phyloP scores from a whole-genome alignment of 1,284 basidiomycete species.

The Blastosporella zonata region DNA sequence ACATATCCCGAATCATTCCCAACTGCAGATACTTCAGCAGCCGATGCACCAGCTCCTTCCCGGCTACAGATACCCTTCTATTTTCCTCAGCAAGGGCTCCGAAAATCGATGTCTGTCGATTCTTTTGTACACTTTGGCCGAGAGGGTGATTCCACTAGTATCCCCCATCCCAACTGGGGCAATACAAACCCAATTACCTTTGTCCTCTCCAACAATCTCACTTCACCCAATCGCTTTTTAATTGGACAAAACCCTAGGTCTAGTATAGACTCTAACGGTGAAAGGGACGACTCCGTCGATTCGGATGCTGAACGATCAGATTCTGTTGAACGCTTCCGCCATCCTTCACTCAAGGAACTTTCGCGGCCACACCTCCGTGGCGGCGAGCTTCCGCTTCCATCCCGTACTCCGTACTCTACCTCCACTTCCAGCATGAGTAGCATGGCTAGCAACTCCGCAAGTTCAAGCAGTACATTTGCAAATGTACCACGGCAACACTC shows the following conservation, averaged over 20 bases:
- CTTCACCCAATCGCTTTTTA: conserved; percentile 25
- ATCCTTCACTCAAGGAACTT: conserved; percentile 36
- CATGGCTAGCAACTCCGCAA: conserved; percentile 31
- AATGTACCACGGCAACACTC: conserved; percentile 38
- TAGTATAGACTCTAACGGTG: conserved; percentile 48
- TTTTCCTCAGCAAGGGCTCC: conserved; percentile 40
- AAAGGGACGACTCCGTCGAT: conserved; percentile 44
- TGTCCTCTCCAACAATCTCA: conserved; percentile 28
- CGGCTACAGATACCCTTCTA: conserved; percentile 21
- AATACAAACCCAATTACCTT: conserved; percentile 29
- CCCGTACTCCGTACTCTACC: conserved; percentile 43
- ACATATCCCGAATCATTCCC: conserved; percentile 32
- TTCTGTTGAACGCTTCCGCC: conserved; percentile 34
- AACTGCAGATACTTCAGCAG: conserved; percentile 26
- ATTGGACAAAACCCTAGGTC: conserved; percentile 48
- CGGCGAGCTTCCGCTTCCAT: conserved; percentile 53
- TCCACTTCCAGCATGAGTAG: conserved; percentile 42
- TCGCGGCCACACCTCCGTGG: conserved; percentile 38
- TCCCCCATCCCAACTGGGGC: conserved; percentile 35
- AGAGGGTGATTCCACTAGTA: conserved; percentile 30
- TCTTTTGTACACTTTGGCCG: conserved; percentile 57
- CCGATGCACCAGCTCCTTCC: conserved; percentile 15
- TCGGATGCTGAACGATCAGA: conserved; percentile 56
- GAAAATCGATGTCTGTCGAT: conserved; percentile 74
- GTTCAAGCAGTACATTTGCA: conserved; percentile 32